phyloP scores from a whole-genome alignment of 2,329 filamentous ascomycete genomes.

The Stachybotrys elegans region DNA sequence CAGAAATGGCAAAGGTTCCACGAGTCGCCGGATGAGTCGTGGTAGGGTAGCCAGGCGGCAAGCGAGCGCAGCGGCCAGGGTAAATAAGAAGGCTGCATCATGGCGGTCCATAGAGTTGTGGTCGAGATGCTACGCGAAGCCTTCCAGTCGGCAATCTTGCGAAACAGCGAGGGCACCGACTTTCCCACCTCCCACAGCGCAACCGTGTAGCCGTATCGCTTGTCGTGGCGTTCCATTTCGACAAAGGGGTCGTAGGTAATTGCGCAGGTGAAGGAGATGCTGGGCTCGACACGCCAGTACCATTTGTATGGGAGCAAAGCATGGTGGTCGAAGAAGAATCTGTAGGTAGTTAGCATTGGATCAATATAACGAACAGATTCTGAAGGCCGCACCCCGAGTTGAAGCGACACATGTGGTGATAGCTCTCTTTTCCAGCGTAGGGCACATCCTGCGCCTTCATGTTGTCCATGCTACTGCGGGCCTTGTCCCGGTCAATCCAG shows the following conservation, averaged over 20 bases:
- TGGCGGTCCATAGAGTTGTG: conserved; percentile 34
- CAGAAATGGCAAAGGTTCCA: conserved; percentile 43
- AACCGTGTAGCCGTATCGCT: conserved; percentile 40
- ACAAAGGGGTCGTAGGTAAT: conserved; percentile 44
- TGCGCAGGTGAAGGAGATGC: conserved; percentile 38
- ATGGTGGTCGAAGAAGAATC: conserved; percentile 38
- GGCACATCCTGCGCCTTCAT: conserved; percentile 26
- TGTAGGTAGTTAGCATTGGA: conserved; percentile 12
- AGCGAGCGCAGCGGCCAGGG: conserved; percentile 36
- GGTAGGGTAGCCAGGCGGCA: conserved; percentile 28
- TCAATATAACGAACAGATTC: background rate
- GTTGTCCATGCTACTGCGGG: conserved; percentile 25
- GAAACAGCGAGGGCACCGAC: conserved; percentile 37
- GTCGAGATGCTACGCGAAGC: conserved; percentile 26
- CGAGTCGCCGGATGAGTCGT: conserved; percentile 31
- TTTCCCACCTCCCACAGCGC: conserved; percentile 36
- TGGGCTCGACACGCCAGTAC: conserved; percentile 42
- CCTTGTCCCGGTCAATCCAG: conserved; percentile 23
- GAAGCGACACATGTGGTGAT: conserved; percentile 37
- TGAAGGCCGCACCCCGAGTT: conserved; percentile 33
- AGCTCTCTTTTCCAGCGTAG: conserved; percentile 33
- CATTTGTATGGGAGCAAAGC: conserved; percentile 36
- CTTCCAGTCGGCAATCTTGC: conserved; percentile 35
- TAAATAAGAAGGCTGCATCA: conserved; percentile 33
- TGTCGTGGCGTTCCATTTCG: conserved; percentile 37